These are phyloP conservation scores for Fusarium heterosporum DNA, from an alignment of 2,329 filamentous ascomycete species.

Conservation along the genomic window DNA sequence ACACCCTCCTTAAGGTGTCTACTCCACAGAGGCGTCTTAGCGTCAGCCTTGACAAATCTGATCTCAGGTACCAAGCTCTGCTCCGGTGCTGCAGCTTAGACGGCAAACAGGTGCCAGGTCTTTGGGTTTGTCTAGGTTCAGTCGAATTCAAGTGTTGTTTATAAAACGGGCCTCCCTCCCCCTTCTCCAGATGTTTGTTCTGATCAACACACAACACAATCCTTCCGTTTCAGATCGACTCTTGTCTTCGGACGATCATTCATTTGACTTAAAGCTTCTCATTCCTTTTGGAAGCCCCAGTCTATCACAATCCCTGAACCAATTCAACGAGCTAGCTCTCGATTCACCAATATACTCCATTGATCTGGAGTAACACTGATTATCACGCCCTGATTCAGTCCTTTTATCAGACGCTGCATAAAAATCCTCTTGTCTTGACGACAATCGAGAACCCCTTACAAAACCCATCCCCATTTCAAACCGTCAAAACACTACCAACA, in stretches of 20 bases:
- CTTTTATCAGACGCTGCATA: constrained; percentile 40
- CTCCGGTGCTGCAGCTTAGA: constrained; percentile 3
- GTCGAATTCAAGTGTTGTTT: constrained; percentile 34
- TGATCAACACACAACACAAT: constrained; percentile 38
- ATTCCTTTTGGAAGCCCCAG: constrained; percentile 49
- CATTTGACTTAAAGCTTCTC: constrained; percentile 48
- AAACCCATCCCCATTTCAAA: constrained; percentile 25
- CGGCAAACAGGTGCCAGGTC: constrained; percentile 7
- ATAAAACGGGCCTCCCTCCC: constrained; percentile 48
- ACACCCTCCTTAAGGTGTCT: constrained; percentile 18
- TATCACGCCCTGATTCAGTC: constrained; percentile 42
- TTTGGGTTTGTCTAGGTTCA: constrained; percentile 31
- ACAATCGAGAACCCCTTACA: constrained; percentile 35
- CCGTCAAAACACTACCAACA: constrained; percentile 54
- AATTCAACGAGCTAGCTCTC: constrained; percentile 47
- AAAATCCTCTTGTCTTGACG: constrained; percentile 45
- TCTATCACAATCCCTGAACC: constrained; percentile 43
- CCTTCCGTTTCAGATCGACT: constrained; percentile 41
- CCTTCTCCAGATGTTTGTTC: constrained; percentile 30
- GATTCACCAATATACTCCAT: constrained; percentile 29
- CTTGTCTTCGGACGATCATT: constrained; percentile 49
- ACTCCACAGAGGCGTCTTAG: constrained; percentile 41
- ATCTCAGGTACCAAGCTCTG: constrained; percentile 28
- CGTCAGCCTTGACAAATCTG: constrained; percentile 44
- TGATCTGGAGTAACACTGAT: constrained; percentile 22